Evolutionary conservation across 2,329 filamentous ascomycete genomes (phyloP).

Genomic region (Huntiella bhutanensis): DNA sequence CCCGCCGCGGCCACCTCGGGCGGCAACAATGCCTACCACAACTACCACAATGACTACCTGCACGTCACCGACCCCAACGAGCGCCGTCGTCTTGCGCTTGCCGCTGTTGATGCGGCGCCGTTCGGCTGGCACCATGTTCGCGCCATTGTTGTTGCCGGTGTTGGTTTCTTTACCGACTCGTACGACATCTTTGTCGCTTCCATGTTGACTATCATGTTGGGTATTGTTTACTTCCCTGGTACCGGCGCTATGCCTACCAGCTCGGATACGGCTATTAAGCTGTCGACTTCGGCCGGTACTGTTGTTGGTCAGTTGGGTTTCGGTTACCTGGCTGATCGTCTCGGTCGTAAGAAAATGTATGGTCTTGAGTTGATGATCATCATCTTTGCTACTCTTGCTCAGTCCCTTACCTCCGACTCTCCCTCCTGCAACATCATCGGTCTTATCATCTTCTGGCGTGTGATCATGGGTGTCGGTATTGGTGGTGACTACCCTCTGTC

Average conservation of each 20-base stretch:
- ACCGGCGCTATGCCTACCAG: constrained; percentile 40
- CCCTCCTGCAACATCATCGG: constrained; percentile 43
- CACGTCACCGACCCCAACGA: constrained; percentile 54
- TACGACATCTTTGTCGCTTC: constrained; percentile 55
- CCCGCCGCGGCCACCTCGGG: constrained; percentile 27
- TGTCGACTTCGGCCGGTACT: constrained; percentile 61
- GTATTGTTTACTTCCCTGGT: constrained; percentile 53
- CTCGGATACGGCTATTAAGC: constrained; percentile 68
- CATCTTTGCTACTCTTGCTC: constrained; percentile 58
- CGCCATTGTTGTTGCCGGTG: constrained; percentile 57
- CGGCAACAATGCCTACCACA: constrained; percentile 54
- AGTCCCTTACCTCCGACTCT: constrained; percentile 46
- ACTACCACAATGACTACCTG: constrained; percentile 56
- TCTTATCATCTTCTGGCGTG: constrained; percentile 62
- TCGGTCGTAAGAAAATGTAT: constrained; percentile 56
- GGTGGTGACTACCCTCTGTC: constrained; percentile 56
- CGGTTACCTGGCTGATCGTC: constrained; percentile 56
- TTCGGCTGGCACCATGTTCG: constrained; percentile 76
- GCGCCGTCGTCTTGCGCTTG: constrained; percentile 58
- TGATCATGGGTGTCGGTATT: constrained; percentile 40
- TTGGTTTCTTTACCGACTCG: constrained; percentile 78
- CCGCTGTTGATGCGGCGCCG: constrained; percentile 62
- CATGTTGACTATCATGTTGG: constrained; percentile 46
- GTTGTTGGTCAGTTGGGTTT: constrained; percentile 70
- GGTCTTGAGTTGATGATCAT: constrained; percentile 65